Evolutionary conservation across 441 rosid species (phyloP), one percentile per base, ranked within the genome.

Genomic region (Erodium chrysanthum): DNA sequence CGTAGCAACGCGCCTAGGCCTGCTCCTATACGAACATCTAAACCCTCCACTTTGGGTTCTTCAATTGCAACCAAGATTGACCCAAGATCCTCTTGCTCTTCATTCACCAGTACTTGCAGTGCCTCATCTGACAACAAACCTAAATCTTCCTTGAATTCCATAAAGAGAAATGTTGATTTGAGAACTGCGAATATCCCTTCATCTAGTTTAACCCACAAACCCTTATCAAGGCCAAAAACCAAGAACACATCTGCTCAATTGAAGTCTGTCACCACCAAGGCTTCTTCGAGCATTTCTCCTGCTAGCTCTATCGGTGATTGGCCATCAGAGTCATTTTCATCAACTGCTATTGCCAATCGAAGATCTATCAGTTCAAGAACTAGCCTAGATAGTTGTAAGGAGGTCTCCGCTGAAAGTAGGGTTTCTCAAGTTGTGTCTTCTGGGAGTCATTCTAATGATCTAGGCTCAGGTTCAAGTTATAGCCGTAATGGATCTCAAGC

Each of bases 251-350:
- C 87, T 31, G 72, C 86, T 70, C 35, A 66, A 78, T 66, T 84
- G 76, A 80, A 70, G 73, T 77, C 87, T 76, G 72, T 73, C 18
- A 90, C 42, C 42, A 37, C 42, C 42, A 37, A 79, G 77, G 78
- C 70, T 15, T 81, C 91, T 66, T 78, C 91, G 52, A 83, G 69
- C 75, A 73, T 72, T 74, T 87, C 88, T 69, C 82, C 89, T 68
- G 74, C 87, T 75, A 90, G 91, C 84, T 80, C 97, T 77, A 76
- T 83, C 73, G 84, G 87, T 80, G 96, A 94, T 76, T 79, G 87
- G 90, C 86, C 98, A 68, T 78, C 82, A 25, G 87, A 67, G 60
- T 86, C 89, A 37, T 67, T 76, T 1, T 77, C 89, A 22, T 82
- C 89, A 44, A 80, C 82, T 71, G 79, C 86, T 70, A 80, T 88